Base-by-base conservation (phyloP, 352 stramenopile species). In the Halophytophthora polymorphica region DNA sequence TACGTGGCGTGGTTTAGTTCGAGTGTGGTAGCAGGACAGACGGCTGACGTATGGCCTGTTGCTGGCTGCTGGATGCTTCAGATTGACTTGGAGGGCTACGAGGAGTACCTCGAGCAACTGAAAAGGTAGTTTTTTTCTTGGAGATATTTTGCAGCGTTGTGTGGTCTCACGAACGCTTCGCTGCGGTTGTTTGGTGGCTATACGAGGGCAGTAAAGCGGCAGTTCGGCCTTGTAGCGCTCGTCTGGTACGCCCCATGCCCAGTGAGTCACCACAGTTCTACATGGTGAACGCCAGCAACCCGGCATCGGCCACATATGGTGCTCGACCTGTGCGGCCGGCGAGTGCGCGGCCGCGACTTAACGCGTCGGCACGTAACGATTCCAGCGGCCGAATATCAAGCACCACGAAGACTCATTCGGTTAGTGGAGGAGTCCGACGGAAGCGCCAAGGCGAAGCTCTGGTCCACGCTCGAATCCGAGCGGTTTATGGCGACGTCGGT, bases 31-130 rank as follows among this genome's bases (percentile, higher is more conserved):
- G 15, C 2, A 55, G 12, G 6, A 8, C 12, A 53, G n/a, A 8
- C 8, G 7, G 1, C 14, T n/a, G 10, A 3, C 10, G 12, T 34
- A 13, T 33, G n/a, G 8, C 14, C 17, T 39, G 2, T 13, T 31
- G n/a, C n/a, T n/a, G n/a, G n/a, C n/a, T n/a, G n/a, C 25, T 31
- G 8, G 4, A 31, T 31, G 25, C 4, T 31, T 31, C 25, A 88
- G 77, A 66, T 88, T 34, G 66, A 88, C 34, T 62, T 88, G 22
- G 77, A 88, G 31, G 65, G 64, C 39, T 86, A 86, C 23, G 77
- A 88, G 45, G 66, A 71, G 14, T 88, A 86, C 44, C 61, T 82
- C 12, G 50, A 64, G 13, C 69, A 75, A 10, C 69, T 85, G 25
- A 69, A 71, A 64, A 65, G 60, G 76, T 85, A 41, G 47, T 49